Percentiles rank a stretch among this genome's conserved stretches.
Conservation (phyloP, 805 yeast species). For the Starmerella floricola region DNA sequence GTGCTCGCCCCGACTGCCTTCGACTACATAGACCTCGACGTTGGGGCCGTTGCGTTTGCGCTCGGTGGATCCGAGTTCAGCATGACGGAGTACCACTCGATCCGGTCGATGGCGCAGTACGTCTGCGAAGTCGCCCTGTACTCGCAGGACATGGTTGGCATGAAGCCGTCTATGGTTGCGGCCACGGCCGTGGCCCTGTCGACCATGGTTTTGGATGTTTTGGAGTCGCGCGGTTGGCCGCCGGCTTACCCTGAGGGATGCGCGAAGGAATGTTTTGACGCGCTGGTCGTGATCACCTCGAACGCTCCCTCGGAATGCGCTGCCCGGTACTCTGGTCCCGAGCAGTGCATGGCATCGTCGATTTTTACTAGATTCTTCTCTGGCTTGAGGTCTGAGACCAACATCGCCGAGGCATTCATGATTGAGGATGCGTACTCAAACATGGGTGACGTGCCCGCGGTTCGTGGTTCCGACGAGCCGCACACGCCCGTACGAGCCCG, state of each 20-base stretch:
- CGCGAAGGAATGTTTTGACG: constrained; percentile 21
- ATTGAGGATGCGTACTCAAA: no score
- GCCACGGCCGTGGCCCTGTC: constrained; percentile 30
- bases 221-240: constrained; percentile 17
- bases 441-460: no score
- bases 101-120: constrained; percentile 24
- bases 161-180: constrained; percentile 28
- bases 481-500: constrained; percentile 6
- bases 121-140: constrained; percentile 31
- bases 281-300: constrained; percentile 20
- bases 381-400: not conserved
- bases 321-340: constrained; percentile 11
- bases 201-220: constrained; percentile 20
- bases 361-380: constrained; percentile 11
- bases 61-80: constrained; percentile 14
- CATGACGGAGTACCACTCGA: constrained; percentile 8
- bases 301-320: constrained; percentile 19
- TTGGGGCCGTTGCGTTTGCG: constrained; percentile 12
- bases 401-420: no score
- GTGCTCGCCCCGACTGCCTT: constrained; percentile 50
- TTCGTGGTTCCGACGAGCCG: no score
- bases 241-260: constrained; percentile 13
- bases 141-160: constrained; percentile 25
- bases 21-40: constrained; percentile 31
- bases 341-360: constrained; percentile 3